Conservation (phyloP, 306 rosid species). For the Prunus dulcis region DNA sequence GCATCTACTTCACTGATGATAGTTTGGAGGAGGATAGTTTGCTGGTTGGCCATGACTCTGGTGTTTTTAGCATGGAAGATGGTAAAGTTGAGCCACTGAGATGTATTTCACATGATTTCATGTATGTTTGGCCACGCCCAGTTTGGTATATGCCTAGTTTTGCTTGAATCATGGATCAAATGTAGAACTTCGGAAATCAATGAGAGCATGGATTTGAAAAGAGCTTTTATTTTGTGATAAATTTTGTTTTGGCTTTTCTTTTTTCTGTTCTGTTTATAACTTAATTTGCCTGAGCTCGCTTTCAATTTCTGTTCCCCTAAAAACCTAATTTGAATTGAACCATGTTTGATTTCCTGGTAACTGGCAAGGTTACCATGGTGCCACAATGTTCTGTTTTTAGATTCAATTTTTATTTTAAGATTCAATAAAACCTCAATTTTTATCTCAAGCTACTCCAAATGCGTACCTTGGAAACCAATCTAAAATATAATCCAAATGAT, state of each 20-base stretch:
- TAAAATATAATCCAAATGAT: too few species aligned
- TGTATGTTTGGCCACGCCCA: not conserved
- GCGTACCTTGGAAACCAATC: not conserved
- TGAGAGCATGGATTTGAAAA: not conserved
- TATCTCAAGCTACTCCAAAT: not conserved
- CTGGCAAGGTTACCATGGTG: too few species aligned
- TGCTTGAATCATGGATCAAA: not conserved
- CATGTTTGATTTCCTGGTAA: too few species aligned
- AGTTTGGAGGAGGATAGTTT: not conserved
- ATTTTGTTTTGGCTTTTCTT: too few species aligned
- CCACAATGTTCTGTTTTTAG: not conserved
- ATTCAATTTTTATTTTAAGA: not conserved
- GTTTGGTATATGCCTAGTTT: not conserved
- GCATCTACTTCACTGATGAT: conserved; percentile 10
- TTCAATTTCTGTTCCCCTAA: too few species aligned
- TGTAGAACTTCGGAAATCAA: not conserved
- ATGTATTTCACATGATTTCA: not conserved
- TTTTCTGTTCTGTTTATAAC: too few species aligned
- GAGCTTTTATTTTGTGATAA: too few species aligned
- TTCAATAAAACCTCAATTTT: not conserved
- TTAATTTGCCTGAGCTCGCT: too few species aligned
- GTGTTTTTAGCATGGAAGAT: not conserved
- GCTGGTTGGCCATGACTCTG: not conserved
- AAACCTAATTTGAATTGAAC: too few species aligned
- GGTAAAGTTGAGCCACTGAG: not conserved